Conservation (phyloP, 2,329 filamentous ascomycete genomes). For the Pezicula rhizophila region DNA sequence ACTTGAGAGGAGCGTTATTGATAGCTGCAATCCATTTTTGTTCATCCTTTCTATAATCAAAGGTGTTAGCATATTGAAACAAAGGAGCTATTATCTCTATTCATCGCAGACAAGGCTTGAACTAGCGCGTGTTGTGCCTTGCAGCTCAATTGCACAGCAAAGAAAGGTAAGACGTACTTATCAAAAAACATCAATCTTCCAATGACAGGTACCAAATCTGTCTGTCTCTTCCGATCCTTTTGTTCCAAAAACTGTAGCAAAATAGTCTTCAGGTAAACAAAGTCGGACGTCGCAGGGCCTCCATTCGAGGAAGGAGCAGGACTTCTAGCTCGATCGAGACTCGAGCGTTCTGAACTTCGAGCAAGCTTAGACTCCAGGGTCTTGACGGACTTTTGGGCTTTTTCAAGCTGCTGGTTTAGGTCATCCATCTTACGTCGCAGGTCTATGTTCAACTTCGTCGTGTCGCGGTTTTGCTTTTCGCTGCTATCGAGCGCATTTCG, state of each 20-base stretch:
- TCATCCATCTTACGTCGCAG: conserved; percentile 74
- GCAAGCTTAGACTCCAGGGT: conserved; percentile 40
- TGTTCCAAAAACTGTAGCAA: conserved; percentile 76
- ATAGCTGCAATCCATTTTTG: conserved; percentile 82
- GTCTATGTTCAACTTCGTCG: conserved; percentile 76
- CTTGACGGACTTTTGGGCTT: conserved; percentile 63
- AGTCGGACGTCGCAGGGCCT: conserved; percentile 21
- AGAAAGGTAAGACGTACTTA: conserved; percentile 45
- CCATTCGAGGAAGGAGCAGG: conserved; percentile 10
- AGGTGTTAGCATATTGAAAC: conserved; percentile 8
- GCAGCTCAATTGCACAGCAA: neutral
- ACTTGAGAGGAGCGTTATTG: neutral
- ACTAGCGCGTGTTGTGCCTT: no score
- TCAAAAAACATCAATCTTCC: conserved; percentile 73
- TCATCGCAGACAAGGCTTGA: no score
- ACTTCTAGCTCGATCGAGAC: conserved; percentile 28
- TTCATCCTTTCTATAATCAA: conserved; percentile 57
- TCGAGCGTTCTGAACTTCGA: conserved; percentile 14
- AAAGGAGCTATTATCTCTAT: neutral
- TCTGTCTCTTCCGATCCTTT: conserved; percentile 69
- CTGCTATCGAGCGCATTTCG: conserved; percentile 79
- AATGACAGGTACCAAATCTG: conserved; percentile 71
- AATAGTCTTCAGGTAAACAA: conserved; percentile 71
- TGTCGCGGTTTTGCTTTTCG: conserved; percentile 75
- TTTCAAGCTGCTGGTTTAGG: conserved; percentile 69